Evolutionary conservation across 2,329 filamentous ascomycete genomes (phyloP).

Genomic region (Emergomyces pasteurianus): DNA sequence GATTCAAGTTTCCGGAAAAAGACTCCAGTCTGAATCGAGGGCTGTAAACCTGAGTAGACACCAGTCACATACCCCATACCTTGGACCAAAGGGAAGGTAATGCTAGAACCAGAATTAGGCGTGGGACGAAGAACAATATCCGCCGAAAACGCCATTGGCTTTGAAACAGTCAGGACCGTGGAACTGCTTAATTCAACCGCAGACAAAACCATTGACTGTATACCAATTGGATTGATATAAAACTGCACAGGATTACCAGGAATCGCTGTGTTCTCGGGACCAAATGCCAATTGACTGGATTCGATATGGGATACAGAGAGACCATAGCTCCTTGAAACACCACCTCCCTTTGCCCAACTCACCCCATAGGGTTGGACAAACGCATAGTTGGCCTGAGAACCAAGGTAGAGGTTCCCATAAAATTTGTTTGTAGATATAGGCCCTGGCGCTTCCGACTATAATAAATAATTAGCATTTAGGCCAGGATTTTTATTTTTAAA

Average conservation of each 20-base stretch:
- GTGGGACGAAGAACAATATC: constrained; percentile 56
- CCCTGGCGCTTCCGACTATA: constrained; percentile 18
- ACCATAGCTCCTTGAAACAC: constrained; percentile 58
- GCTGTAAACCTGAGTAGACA: constrained; percentile 57
- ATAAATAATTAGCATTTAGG: not conserved
- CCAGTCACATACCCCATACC: constrained; percentile 82
- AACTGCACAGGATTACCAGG: constrained; percentile 51
- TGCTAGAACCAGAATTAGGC: constrained; percentile 41
- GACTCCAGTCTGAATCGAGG: constrained; percentile 61
- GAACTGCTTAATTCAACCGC: constrained; percentile 56
- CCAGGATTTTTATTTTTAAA: not conserved
- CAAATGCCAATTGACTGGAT: constrained; percentile 53
- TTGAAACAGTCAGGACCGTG: constrained; percentile 45
- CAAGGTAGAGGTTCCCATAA: constrained; percentile 69
- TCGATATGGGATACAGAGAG: constrained; percentile 67
- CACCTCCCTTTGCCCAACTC: constrained; percentile 53
- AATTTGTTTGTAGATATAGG: constrained; percentile 45
- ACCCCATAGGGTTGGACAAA: constrained; percentile 69
- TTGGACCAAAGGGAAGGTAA: constrained; percentile 75
- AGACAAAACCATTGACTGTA: constrained; percentile 70
- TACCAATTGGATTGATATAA: constrained; percentile 69
- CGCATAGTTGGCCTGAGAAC: constrained; percentile 53
- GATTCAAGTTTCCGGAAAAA: constrained; percentile 56
- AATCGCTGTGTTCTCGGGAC: constrained; percentile 40
- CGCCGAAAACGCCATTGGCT: constrained; percentile 44